Base-by-base conservation (phyloP, 2,329 filamentous ascomycete genomes). In the Chaetomiaceae sp. region DNA sequence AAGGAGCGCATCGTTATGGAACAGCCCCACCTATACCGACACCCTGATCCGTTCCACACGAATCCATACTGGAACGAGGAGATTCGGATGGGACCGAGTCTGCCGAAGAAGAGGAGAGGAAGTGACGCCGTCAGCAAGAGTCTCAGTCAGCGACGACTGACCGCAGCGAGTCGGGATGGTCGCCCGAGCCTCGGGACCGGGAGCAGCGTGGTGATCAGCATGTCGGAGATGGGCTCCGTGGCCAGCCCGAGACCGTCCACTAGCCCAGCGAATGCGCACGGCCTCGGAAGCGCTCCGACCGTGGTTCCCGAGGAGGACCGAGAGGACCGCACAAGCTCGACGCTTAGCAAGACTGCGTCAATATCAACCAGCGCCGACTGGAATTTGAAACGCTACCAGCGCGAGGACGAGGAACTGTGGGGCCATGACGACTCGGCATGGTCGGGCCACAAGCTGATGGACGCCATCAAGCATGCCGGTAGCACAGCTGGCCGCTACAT, bases 61-160 rank as follows among this genome's bases (percentile, higher is more conserved):
- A 96, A 96, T 59, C 83, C 84, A 11, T 88, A 87, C 67, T 96
- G 90, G 90, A 72, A 77, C 26, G 86, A 93, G 61, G 90, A 96
- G 65, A 94, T 96, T 55, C 74, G 73, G 52, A 76, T 90, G 67
- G 90, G 90, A 0, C 90, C 90, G 2, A 81, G 79, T 3, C 75
- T 86, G 29, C 83, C 82, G 26, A 83, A 83, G 58, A 76, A 83
- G 63, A 67, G 75, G 49, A 64, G 66, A 58, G 66, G 62, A 56
- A 65, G 62, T 59, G 65, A 53, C 48, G 68, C 35, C 22, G 44
- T 45, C 15, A 78, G 66, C 66, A 80, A 75, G 67, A 80, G 71
- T 60, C 70, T 68, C 40, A 81, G 77, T 58, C 75, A 82, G 54
- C 73, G 80, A 41, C 76, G 77, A 15, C 65, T 85, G 52, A 78